phyloP scores from a whole-genome alignment of 768 basidiomycete species.

The Lactarius evosmus region DNA sequence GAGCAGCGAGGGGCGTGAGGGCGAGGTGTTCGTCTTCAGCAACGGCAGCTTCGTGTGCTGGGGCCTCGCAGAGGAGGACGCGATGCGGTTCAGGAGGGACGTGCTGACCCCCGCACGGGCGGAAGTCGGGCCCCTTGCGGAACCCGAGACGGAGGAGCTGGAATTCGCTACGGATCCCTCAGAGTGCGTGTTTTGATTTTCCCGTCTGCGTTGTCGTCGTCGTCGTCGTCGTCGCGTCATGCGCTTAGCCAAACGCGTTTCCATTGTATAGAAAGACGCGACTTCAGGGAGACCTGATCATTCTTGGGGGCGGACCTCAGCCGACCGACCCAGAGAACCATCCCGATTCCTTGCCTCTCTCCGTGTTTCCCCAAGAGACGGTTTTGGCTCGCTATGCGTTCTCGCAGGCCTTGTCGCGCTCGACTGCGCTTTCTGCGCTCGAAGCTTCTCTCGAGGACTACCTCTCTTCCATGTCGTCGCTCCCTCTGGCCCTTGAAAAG shows the following conservation, averaged over 20 bases:
- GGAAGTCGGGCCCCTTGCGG: constrained; percentile 61
- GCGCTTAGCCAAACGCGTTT: neutral
- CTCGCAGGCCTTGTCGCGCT: constrained; percentile 87
- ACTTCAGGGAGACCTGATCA: constrained; percentile 88
- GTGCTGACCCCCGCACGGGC: constrained; percentile 55
- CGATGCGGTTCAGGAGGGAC: constrained; percentile 59
- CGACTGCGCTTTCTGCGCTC: constrained; percentile 82
- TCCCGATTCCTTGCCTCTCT: constrained; percentile 45
- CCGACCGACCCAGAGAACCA: constrained; percentile 51
- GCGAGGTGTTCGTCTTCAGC: constrained; percentile 85
- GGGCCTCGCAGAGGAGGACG: constrained; percentile 79
- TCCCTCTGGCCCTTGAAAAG: constrained; percentile 71
- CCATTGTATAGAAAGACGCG: constrained; percentile 62
- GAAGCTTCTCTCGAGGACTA: constrained; percentile 83
- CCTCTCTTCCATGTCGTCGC: constrained; percentile 72
- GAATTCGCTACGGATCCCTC: constrained; percentile 90
- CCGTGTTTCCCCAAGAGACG: constrained; percentile 61
- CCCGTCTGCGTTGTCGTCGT: too few relatives aligned
- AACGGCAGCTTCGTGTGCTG: constrained; percentile 90
- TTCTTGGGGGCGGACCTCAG: constrained; percentile 68
- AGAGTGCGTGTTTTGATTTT: constrained; percentile 50
- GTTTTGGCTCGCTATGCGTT: constrained; percentile 86
- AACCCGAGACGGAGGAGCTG: constrained; percentile 82
- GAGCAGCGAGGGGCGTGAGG: constrained; percentile 49
- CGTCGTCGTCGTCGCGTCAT: constrained; percentile 16